A percentile compares a stretch with the other conserved stretches of the same genome.
Evolutionary conservation across 768 basidiomycete species (phyloP).

Genomic region (Tephrocybe rancida): DNA sequence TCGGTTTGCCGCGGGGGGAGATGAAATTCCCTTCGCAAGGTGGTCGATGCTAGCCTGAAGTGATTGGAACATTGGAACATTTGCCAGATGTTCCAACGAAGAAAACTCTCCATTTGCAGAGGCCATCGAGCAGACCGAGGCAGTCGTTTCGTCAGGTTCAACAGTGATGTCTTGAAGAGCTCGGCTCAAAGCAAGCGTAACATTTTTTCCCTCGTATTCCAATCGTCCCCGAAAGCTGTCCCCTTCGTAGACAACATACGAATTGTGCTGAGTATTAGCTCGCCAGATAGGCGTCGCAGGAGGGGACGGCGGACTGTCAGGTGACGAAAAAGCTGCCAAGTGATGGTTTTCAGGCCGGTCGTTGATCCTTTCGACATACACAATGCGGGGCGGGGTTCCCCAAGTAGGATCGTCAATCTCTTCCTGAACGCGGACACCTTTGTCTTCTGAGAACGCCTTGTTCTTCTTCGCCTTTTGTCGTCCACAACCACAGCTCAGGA

Average conservation of each 20-base stretch:
- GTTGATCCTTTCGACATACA: constrained; percentile 14
- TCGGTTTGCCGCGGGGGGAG: constrained; percentile 11
- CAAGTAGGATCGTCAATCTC: constrained; percentile 16
- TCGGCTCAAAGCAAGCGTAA: constrained; percentile 24
- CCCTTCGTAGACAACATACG: background rate
- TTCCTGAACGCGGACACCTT: constrained; percentile 3
- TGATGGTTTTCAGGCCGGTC: constrained; percentile 3
- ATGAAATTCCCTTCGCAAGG: constrained; percentile 17
- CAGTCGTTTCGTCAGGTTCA: background rate
- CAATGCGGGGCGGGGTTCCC: constrained; percentile 16
- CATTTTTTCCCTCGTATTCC: constrained; percentile 28
- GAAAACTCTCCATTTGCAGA: constrained; percentile 1
- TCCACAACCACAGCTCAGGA: constrained; percentile 10
- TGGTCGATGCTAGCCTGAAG: constrained; percentile 26
- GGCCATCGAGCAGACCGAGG: background rate
- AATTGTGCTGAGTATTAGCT: background rate
- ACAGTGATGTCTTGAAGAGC: constrained; percentile 15
- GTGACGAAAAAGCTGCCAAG: background rate
- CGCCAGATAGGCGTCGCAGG: background rate
- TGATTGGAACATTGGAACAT: constrained; percentile 23
- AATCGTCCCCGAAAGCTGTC: constrained; percentile 23
- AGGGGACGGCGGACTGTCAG: background rate
- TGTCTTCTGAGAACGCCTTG: constrained; percentile 1
- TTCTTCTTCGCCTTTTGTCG: constrained; percentile 3
- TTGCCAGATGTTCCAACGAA: constrained; percentile 11